Evolutionary conservation across 768 basidiomycete species (phyloP).

Genomic region (Suillus luteus): DNA sequence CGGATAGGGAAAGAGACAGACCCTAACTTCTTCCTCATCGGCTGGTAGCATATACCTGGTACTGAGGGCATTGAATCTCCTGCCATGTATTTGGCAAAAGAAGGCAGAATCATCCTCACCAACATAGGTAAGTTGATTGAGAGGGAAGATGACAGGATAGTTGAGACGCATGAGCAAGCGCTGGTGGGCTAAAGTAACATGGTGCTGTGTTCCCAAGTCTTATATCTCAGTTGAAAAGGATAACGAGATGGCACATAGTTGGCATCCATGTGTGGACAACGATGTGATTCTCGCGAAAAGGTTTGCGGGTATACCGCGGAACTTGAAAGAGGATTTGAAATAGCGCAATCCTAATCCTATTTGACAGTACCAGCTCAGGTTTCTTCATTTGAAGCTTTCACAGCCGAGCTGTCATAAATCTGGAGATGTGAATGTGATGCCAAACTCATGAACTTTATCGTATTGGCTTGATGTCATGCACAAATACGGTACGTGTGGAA

Average conservation of each 20-base stretch:
- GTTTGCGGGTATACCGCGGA: conserved; percentile 36
- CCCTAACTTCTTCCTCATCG: conserved; percentile 67
- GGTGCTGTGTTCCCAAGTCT: conserved; percentile 23
- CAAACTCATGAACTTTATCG: conserved; percentile 28
- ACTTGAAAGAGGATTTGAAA: conserved; percentile 36
- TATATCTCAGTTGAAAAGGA: conserved; percentile 31
- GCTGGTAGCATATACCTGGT: conserved; percentile 62
- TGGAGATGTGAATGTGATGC: conserved; percentile 11
- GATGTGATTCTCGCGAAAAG: conserved; percentile 16
- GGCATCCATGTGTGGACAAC: conserved; percentile 25
- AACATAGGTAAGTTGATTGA: conserved; percentile 39
- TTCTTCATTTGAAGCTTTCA: conserved; percentile 2
- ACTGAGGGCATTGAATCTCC: conserved; percentile 58
- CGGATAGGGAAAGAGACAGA: conserved; percentile 25
- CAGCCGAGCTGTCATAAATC: conserved; percentile 26
- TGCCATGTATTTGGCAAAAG: conserved; percentile 55
- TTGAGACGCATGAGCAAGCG: conserved; percentile 30
- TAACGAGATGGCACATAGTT: conserved; percentile 35
- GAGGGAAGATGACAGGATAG: conserved; percentile 36
- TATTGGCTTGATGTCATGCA: conserved; percentile 77
- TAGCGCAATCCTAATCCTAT: conserved; percentile 31
- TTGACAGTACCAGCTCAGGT: conserved; percentile 15
- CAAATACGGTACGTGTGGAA: conserved; percentile 84
- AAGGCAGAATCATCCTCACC: conserved; percentile 50
- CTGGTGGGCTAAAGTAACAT: conserved; percentile 24